phyloP scores from a whole-genome alignment of 805 yeast species.

The Kodamaea sagamina region DNA sequence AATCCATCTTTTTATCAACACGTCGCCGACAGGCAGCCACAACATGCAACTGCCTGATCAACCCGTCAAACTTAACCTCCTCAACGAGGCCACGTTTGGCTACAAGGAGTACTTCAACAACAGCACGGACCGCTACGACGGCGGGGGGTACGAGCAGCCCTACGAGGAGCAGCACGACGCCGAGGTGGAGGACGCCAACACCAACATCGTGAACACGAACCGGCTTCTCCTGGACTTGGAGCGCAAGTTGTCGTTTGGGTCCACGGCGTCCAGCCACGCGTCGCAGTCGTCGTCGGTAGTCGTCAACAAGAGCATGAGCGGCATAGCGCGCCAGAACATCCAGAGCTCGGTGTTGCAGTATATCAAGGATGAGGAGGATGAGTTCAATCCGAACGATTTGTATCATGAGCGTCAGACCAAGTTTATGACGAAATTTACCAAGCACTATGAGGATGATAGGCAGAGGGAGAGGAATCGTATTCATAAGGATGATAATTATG shows the following conservation, averaged over 20 bases:
- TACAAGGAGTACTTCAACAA: conserved; percentile 10
- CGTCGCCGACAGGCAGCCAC: conserved; percentile 5
- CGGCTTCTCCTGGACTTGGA: conserved; percentile 33
- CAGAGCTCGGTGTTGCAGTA: conserved; percentile 38
- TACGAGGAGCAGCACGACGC: not conserved
- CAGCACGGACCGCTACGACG: not conserved
- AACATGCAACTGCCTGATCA: conserved; percentile 1
- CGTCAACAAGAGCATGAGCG: conserved; percentile 19
- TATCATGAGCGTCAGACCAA: conserved; percentile 35
- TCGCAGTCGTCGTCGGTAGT: conserved; percentile 21
- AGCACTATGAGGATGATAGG: conserved; percentile 27
- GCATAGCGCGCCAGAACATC: conserved; percentile 29
- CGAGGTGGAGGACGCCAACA: conserved; percentile 3
- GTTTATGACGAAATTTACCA: not conserved
- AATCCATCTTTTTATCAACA: conserved; percentile 2
- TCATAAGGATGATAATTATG: too few relatives aligned
- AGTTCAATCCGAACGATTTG: conserved; percentile 32
- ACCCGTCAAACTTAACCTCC: conserved; percentile 11
- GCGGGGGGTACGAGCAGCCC: not conserved
- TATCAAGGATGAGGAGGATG: conserved; percentile 25
- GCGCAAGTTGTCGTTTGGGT: conserved; percentile 35
- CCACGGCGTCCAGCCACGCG: conserved; percentile 31
- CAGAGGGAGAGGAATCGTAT: conserved; percentile 19
- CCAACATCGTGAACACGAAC: conserved; percentile 21
- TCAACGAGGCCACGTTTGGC: conserved; percentile 9